Conservation (phyloP, 2,329 filamentous ascomycete species). For the Cytospora chrysosperma region DNA sequence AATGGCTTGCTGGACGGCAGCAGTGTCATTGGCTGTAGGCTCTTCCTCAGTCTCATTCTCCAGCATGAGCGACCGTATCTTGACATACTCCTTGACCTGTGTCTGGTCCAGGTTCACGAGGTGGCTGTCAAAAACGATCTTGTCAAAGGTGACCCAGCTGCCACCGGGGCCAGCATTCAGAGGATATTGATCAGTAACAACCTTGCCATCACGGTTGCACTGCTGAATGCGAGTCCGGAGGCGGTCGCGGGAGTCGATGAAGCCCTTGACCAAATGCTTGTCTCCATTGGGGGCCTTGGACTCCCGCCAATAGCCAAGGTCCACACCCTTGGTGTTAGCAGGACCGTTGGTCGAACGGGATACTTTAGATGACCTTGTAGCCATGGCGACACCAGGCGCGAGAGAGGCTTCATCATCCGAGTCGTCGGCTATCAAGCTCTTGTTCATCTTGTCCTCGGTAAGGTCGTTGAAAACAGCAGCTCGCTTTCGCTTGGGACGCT, state of each 20-base stretch:
- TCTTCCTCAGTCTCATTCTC: constrained; percentile 40
- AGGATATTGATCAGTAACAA: constrained; percentile 46
- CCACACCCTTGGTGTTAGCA: constrained; percentile 44
- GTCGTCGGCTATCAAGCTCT: constrained; percentile 33
- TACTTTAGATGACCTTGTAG: not conserved
- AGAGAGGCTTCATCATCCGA: constrained; percentile 27
- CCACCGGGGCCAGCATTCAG: constrained; percentile 59
- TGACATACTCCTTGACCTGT: constrained; percentile 63
- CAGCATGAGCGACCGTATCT: constrained; percentile 44
- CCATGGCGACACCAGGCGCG: constrained; percentile 24
- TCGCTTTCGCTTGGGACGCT: constrained; percentile 58
- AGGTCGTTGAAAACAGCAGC: constrained; percentile 49
- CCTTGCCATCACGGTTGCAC: constrained; percentile 47
- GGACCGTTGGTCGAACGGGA: constrained; percentile 31
- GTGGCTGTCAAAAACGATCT: constrained; percentile 57
- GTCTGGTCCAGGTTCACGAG: constrained; percentile 55
- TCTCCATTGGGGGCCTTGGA: constrained; percentile 49
- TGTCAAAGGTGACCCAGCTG: constrained; percentile 64
- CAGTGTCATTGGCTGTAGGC: constrained; percentile 38
- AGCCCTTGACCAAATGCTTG: constrained; percentile 61
- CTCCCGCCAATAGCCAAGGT: constrained; percentile 61
- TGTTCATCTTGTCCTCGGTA: constrained; percentile 48
- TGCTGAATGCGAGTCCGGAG: constrained; percentile 59
- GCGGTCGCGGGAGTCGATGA: constrained; percentile 60
- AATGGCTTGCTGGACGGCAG: constrained; percentile 48